Percentiles rank a stretch among this genome's conserved stretches.
phyloP scores from a whole-genome alignment of 2,329 filamentous ascomycete species.

The Achaetomium macrosporum region DNA sequence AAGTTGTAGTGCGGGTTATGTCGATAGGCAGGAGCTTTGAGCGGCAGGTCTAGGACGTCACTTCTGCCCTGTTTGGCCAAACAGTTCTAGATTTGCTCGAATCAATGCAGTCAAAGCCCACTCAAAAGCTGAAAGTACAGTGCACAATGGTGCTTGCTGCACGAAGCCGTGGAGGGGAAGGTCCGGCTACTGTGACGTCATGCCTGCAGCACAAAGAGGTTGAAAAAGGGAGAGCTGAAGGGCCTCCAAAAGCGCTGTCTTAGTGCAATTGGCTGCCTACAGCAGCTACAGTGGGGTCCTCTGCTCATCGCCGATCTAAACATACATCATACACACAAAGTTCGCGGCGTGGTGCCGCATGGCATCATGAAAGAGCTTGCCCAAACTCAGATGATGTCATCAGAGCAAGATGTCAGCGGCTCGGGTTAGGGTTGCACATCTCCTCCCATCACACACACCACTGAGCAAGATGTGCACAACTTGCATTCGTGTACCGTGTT shows the following conservation, averaged over 20 bases:
- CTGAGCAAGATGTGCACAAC: too few relatives aligned
- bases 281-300: too few relatives aligned
- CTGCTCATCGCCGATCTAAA: background rate
- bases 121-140: background rate
- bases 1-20: background rate
- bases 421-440: too few relatives aligned
- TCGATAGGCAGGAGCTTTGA: background rate
- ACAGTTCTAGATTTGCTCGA: background rate
- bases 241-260: background rate
- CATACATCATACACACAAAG: background rate
- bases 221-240: background rate
- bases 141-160: background rate
- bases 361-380: background rate
- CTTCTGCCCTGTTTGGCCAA: constrained; percentile 10
- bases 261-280: background rate
- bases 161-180: background rate
- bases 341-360: background rate
- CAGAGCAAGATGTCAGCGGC: too few relatives aligned
- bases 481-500: too few relatives aligned
- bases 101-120: background rate
- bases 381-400: too few relatives aligned
- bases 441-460: too few relatives aligned
- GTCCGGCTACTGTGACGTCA: constrained; percentile 18
- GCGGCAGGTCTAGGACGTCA: constrained; percentile 17
- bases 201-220: background rate